Percentiles rank a stretch among this genome's conserved stretches.
Evolutionary conservation across 331 rosid species (phyloP).

Genomic region (Telfairia occidentalis): DNA sequence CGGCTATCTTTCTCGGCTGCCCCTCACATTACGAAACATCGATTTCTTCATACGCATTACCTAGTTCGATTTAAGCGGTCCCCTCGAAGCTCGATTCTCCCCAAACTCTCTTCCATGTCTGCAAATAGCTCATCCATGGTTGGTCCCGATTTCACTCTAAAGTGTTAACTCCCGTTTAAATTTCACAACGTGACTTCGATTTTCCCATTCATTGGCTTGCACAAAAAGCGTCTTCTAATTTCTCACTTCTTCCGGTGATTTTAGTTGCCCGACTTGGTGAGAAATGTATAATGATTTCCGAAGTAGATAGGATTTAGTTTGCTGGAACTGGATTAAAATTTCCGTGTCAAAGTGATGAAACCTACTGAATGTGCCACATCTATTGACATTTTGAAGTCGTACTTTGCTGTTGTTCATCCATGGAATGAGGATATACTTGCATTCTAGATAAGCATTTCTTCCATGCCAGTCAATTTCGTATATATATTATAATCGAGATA

Average conservation of each 20-base stretch:
- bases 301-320: neutral
- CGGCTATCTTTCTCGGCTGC: slow-evolving; percentile 23
- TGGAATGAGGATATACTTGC: neutral
- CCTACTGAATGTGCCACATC: neutral
- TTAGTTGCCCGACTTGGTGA: neutral
- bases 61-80: neutral
- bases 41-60: slow-evolving; percentile 16
- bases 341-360: neutral
- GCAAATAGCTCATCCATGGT: slow-evolving; percentile 21
- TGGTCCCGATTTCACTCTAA: slow-evolving; percentile 9
- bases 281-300: neutral
- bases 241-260: neutral
- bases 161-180: neutral
- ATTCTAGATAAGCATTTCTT: no score
- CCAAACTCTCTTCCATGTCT: slow-evolving; percentile 25
- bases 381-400: neutral
- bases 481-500: neutral
- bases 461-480: neutral
- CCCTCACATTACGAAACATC: slow-evolving; percentile 8
- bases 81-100: slow-evolving; percentile 12
- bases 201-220: neutral
- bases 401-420: neutral
- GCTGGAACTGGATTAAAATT: neutral
- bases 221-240: neutral
- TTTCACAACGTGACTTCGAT: neutral